Evolutionary conservation across 2,329 filamentous ascomycete species (phyloP).

Genomic region (Penicillium sp.): DNA sequence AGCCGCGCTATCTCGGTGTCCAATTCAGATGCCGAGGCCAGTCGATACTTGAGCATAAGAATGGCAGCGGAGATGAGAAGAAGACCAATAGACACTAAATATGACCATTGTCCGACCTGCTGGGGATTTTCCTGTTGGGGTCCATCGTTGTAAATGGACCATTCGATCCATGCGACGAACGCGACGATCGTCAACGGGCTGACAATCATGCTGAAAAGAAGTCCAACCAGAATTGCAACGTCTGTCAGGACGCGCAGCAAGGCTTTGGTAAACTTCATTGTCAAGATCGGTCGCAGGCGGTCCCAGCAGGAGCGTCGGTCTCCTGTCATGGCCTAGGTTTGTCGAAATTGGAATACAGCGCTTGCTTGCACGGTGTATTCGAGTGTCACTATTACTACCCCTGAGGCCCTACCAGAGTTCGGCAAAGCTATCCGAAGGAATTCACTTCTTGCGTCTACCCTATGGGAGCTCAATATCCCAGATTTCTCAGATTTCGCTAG

Average conservation of each 20-base stretch:
- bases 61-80: slow-evolving; percentile 29
- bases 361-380: no score
- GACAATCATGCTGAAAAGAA: slow-evolving; percentile 30
- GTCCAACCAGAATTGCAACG: slow-evolving; percentile 14
- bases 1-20: slow-evolving; percentile 29
- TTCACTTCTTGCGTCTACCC: no score
- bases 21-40: slow-evolving; percentile 29
- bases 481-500: no score
- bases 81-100: slow-evolving; percentile 28
- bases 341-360: no score
- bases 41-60: slow-evolving; percentile 26
- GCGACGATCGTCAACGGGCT: slow-evolving; percentile 32
- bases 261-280: slow-evolving; percentile 8
- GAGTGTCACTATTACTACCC: no score
- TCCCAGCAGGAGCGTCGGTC: slow-evolving; percentile 23
- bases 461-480: no score
- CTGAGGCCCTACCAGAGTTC: no score
- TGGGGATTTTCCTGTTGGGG: slow-evolving; percentile 27
- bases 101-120: slow-evolving; percentile 35
- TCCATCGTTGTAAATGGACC: slow-evolving; percentile 31
- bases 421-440: no score
- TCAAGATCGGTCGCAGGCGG: slow-evolving; percentile 8
- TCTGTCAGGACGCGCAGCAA: slow-evolving; percentile 17
- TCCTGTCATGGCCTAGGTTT: slow-evolving; percentile 38
- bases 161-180: slow-evolving; percentile 35